Conservation (phyloP, 2,329 filamentous ascomycete species). For the Colletotrichum noveboracense region DNA sequence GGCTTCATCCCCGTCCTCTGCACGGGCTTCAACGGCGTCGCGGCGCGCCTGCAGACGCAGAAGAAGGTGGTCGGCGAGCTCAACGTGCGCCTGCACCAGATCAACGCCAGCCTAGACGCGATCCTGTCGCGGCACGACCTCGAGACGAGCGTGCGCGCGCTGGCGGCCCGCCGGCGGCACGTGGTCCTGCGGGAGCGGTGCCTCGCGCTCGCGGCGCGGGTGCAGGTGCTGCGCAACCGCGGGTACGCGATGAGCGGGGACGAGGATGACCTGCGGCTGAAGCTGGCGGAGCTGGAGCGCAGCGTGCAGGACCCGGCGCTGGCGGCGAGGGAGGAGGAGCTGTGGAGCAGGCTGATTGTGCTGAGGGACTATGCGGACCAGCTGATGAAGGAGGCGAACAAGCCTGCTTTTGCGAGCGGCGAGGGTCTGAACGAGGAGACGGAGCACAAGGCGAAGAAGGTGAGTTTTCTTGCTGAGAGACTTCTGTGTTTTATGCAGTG, state of each 20-base stretch:
- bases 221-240: constrained; percentile 80
- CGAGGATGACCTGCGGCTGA: constrained; percentile 79
- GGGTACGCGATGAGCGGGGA: constrained; percentile 81
- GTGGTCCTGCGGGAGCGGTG: constrained; percentile 75
- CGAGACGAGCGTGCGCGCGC: constrained; percentile 74
- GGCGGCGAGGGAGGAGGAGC: constrained; percentile 78
- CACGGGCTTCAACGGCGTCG: constrained; percentile 74
- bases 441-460: constrained; percentile 76
- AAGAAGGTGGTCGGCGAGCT: constrained; percentile 72
- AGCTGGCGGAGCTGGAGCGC: constrained; percentile 72
- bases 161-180: constrained; percentile 76
- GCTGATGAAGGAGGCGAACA: constrained; percentile 76
- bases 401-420: constrained; percentile 61
- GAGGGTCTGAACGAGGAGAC: constrained; percentile 72
- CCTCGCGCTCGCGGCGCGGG: constrained; percentile 76
- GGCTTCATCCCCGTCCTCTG: constrained; percentile 80
- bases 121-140: constrained; percentile 81
- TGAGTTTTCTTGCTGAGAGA: constrained; percentile 39
- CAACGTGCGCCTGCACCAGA: constrained; percentile 76
- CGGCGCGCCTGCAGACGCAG: constrained; percentile 75
- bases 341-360: constrained; percentile 82
- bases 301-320: constrained; percentile 76
- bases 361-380: constrained; percentile 75
- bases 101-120: constrained; percentile 75
- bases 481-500: not conserved